Conservation (phyloP, 2,329 filamentous ascomycete genomes). For the Pezicula radicicola region DNA sequence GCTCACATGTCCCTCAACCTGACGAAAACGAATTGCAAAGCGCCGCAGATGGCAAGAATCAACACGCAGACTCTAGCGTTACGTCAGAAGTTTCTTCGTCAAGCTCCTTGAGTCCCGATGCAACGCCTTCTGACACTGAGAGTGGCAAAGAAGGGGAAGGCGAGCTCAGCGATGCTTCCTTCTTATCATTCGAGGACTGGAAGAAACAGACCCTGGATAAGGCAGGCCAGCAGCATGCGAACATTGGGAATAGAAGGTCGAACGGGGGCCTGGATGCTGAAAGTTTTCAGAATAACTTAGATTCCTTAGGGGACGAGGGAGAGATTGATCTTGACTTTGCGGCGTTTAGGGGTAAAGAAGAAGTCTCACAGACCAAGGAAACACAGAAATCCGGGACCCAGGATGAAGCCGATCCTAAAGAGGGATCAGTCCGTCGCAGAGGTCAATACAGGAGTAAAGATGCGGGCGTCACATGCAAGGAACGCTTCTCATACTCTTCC, state of each 20-base stretch:
- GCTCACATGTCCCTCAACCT: background rate
- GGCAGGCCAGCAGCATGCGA: constrained; percentile 74
- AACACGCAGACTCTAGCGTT: background rate
- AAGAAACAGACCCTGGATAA: constrained; percentile 89
- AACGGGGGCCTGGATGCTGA: constrained; percentile 41
- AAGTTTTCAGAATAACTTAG: constrained; percentile 65
- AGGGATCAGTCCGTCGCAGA: constrained; percentile 15
- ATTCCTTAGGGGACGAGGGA: constrained; percentile 79
- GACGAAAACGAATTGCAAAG: background rate
- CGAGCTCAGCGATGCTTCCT: constrained; percentile 60
- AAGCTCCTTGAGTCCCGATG: background rate
- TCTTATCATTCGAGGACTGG: constrained; percentile 98
- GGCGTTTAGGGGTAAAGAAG: constrained; percentile 49
- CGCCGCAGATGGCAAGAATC: background rate
- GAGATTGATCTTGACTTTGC: constrained; percentile 78
- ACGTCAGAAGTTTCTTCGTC: background rate
- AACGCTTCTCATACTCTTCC: constrained; percentile 94
- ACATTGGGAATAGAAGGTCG: constrained; percentile 53
- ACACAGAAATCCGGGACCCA: constrained; percentile 9
- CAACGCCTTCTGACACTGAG: background rate
- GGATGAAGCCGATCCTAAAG: constrained; percentile 23
- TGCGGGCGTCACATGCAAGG: constrained; percentile 95
- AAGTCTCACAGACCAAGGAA: constrained; percentile 9
- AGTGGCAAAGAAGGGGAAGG: constrained; percentile 12
- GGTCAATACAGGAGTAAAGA: constrained; percentile 72